Evolutionary conservation across 148 eudicot species (phyloP).

Genomic region (Dianthus caryophyllus): DNA sequence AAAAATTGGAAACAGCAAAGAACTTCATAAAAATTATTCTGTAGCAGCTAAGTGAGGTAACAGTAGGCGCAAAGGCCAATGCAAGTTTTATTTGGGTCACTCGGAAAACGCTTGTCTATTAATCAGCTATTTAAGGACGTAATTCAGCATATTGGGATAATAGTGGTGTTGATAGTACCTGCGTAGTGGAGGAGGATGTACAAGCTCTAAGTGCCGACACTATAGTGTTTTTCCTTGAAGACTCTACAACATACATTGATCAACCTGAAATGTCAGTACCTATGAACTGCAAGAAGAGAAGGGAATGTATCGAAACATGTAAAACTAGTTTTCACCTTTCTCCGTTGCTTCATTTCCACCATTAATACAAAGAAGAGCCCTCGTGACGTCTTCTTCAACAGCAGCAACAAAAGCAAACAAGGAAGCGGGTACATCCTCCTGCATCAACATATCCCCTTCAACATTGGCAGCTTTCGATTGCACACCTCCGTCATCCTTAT

Average conservation of each 20-base stretch:
- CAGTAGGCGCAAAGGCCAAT: too few relatives aligned
- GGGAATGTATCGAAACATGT: too few relatives aligned
- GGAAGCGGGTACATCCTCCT: constrained; percentile 12
- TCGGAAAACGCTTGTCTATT: too few relatives aligned
- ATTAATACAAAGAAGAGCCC: constrained; percentile 3
- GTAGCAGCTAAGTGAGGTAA: too few relatives aligned
- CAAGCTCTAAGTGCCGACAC: constrained; percentile 4
- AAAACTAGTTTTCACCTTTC: neutral
- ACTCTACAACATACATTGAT: constrained; percentile 5
- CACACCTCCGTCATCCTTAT: too few relatives aligned
- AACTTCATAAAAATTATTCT: too few relatives aligned
- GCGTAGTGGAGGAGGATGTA: constrained; percentile 3
- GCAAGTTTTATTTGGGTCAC: too few relatives aligned
- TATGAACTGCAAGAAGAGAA: neutral
- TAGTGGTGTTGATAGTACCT: neutral
- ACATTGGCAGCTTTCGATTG: too few relatives aligned
- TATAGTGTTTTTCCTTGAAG: neutral
- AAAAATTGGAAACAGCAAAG: neutral
- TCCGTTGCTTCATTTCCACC: neutral
- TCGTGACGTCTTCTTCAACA: neutral
- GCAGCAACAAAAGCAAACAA: neutral
- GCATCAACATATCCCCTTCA: too few relatives aligned
- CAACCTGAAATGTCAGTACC: neutral
- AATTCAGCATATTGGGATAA: neutral
- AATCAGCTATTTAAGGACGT: neutral